Evolutionary conservation across 106 monocot species (phyloP).

Genomic region (Triglochin maritima): DNA sequence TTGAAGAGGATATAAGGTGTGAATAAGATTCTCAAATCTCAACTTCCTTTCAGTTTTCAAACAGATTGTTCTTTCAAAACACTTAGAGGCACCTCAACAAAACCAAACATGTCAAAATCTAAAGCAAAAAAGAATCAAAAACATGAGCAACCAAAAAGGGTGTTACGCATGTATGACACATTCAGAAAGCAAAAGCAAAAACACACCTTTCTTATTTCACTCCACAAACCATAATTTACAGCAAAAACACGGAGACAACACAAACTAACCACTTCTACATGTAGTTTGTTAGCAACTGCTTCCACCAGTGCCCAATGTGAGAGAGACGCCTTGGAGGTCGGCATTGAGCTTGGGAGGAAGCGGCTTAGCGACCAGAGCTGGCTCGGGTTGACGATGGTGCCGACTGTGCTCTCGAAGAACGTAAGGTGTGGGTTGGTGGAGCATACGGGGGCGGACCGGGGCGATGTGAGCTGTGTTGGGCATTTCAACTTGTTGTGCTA

Average conservation of each 20-base stretch:
- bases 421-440: constrained; percentile 4
- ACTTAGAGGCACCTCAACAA: too few species aligned
- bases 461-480: constrained; percentile 14
- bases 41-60: too few species aligned
- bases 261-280: background rate
- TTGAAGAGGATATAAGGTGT: too few species aligned
- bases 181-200: too few species aligned
- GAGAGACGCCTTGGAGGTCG: constrained; percentile 68
- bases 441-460: constrained; percentile 32
- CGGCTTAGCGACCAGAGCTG: constrained; percentile 2
- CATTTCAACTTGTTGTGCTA: constrained; percentile 3
- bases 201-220: background rate
- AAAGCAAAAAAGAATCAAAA: too few species aligned
- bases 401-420: constrained; percentile 27
- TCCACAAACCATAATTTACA: constrained; percentile 2
- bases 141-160: too few species aligned
- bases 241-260: background rate
- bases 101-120: too few species aligned
- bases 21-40: too few species aligned
- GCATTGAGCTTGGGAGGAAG: constrained; percentile 32
- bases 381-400: background rate
- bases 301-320: constrained; percentile 58
- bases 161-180: too few species aligned
- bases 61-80: too few species aligned
- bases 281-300: background rate